Evolutionary conservation across 2,329 filamentous ascomycete genomes (phyloP).

Genomic region (Alternaria novae-zelandiae): DNA sequence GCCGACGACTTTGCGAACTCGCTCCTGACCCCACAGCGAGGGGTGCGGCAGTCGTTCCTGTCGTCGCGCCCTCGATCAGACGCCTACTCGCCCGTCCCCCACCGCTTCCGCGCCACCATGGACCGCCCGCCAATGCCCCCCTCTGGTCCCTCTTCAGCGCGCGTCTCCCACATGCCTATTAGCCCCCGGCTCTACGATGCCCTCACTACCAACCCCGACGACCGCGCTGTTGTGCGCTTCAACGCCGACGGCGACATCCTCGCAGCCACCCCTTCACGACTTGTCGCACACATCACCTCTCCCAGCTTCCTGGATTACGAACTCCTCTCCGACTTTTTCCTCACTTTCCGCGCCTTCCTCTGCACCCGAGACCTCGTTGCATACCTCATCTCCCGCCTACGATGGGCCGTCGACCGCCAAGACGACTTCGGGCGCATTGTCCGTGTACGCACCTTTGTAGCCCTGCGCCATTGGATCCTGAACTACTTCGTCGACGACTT

Average conservation of each 20-base stretch:
- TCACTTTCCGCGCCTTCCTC: constrained; percentile 90
- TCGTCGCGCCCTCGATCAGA: constrained; percentile 47
- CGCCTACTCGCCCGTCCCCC: constrained; percentile 43
- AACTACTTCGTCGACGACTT: constrained; percentile 99
- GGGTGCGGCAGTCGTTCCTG: constrained; percentile 40
- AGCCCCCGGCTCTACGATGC: constrained; percentile 79
- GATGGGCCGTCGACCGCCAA: constrained; percentile 81
- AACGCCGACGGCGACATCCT: constrained; percentile 76
- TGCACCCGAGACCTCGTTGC: constrained; percentile 76
- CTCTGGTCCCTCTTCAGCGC: constrained; percentile 43
- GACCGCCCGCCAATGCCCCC: constrained; percentile 42
- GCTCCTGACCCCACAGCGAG: constrained; percentile 53
- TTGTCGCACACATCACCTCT: constrained; percentile 96
- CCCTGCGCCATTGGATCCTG: constrained; percentile 93
- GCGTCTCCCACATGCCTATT: constrained; percentile 47
- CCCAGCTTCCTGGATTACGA: constrained; percentile 97
- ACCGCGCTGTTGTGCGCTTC: constrained; percentile 82
- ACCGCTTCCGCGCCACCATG: constrained; percentile 45
- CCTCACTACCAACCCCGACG: constrained; percentile 81
- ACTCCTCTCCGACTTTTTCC: constrained; percentile 94
- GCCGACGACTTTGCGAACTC: constrained; percentile 74
- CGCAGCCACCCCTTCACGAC: constrained; percentile 86
- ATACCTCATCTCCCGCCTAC: constrained; percentile 82
- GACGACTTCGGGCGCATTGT: constrained; percentile 92
- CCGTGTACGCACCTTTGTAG: constrained; percentile 94